A percentile compares a stretch with the other conserved stretches of the same genome.
These are phyloP conservation scores for Cytospora mali DNA, from an alignment of 2,329 filamentous ascomycete species.

Conservation along the genomic window DNA sequence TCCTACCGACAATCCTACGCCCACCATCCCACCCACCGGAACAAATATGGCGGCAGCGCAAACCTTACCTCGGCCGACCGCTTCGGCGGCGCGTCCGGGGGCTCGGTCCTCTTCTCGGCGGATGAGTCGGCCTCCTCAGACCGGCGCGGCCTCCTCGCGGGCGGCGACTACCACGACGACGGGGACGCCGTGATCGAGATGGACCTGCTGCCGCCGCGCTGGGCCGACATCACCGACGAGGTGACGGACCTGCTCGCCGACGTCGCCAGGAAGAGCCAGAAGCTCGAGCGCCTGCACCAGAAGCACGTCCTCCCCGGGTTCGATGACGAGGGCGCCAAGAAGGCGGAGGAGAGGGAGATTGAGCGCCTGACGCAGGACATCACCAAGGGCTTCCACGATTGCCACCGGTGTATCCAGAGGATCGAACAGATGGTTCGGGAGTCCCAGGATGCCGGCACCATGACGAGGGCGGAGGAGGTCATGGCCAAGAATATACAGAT, in stretches of 20 bases:
- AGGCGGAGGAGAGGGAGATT: slow-evolving; percentile 84
- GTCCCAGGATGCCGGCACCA: slow-evolving; percentile 69
- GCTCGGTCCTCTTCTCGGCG: slow-evolving; percentile 58
- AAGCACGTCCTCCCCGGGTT: slow-evolving; percentile 97
- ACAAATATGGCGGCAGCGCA: slow-evolving; percentile 59
- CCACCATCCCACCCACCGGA: slow-evolving; percentile 88
- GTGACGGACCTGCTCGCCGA: slow-evolving; percentile 80
- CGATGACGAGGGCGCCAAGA: slow-evolving; percentile 90
- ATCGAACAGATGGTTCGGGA: slow-evolving; percentile 88
- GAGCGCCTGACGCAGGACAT: slow-evolving; percentile 89
- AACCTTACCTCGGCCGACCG: slow-evolving; percentile 56
- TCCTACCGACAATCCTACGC: slow-evolving; percentile 99
- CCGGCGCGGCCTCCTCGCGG: slow-evolving; percentile 80
- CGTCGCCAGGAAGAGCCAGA: slow-evolving; percentile 80
- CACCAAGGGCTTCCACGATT: slow-evolving; percentile 85
- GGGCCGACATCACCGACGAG: slow-evolving; percentile 94
- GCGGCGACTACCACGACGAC: slow-evolving; percentile 76
- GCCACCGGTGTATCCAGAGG: slow-evolving; percentile 83
- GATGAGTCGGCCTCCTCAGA: slow-evolving; percentile 53
- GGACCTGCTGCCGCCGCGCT: slow-evolving; percentile 92
- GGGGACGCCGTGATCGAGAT: slow-evolving; percentile 97
- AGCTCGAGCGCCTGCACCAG: slow-evolving; percentile 89
- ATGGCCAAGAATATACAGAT: slow-evolving; percentile 98
- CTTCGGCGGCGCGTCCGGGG: slow-evolving; percentile 48
- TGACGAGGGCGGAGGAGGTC: slow-evolving; percentile 82